These are phyloP conservation scores for Astrephomene gubernaculifera DNA, from an alignment of 139 green algal species.

Conservation along the genomic window DNA sequence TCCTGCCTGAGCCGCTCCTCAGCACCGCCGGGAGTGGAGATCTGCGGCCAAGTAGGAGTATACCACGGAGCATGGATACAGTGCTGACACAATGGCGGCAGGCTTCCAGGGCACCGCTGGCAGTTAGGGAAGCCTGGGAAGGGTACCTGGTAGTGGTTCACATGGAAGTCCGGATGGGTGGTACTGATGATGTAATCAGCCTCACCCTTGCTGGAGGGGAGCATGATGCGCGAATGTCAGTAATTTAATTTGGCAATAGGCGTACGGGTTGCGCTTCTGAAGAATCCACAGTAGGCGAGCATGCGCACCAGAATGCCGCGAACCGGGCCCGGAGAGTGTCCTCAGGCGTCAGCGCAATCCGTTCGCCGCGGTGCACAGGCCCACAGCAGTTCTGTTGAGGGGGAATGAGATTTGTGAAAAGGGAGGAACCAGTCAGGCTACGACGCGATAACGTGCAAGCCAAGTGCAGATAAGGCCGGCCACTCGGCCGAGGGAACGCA, in stretches of 20 bases:
- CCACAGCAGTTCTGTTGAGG: slow-evolving; percentile 39
- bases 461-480: no score
- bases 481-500: no score
- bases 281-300: no score
- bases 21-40: slow-evolving; percentile 9
- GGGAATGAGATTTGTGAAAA: neutral
- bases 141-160: slow-evolving; percentile 29
- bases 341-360: neutral
- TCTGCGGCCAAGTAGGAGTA: no score
- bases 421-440: neutral
- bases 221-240: no score
- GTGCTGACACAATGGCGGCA: no score
- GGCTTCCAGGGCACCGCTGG: no score
- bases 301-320: slow-evolving; percentile 1
- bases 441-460: neutral
- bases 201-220: slow-evolving; percentile 28
- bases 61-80: no score
- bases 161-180: slow-evolving; percentile 36
- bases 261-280: no score
- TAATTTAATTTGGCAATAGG: no score
- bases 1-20: slow-evolving; percentile 8
- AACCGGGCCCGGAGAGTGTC: slow-evolving; percentile 28
- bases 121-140: no score
- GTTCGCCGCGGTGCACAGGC: neutral
- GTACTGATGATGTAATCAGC: slow-evolving; percentile 19